phyloP scores from a whole-genome alignment of 352 stramenopile genomes.

The Pythium inflatum region DNA sequence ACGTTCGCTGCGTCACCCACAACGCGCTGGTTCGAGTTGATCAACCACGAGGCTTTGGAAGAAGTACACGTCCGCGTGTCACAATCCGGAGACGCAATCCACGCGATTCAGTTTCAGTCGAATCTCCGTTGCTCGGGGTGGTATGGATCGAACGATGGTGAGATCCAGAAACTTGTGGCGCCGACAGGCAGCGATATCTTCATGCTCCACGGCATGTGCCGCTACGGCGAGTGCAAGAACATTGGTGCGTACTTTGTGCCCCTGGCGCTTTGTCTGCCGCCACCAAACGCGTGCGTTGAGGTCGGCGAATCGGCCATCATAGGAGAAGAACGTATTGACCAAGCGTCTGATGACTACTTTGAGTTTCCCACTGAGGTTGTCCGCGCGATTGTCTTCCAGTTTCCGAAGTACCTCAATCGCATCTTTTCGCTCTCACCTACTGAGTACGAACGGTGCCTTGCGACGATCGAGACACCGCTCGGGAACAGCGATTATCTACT shows the following conservation, averaged over 20 bases:
- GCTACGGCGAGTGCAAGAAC: neutral
- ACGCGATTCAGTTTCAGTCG: neutral
- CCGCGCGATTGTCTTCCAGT: neutral
- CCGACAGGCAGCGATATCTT: neutral
- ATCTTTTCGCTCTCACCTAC: too few species aligned
- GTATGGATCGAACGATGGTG: neutral
- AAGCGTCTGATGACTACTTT: neutral
- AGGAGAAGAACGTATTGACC: neutral
- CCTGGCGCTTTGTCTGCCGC: neutral
- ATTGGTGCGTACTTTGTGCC: constrained; percentile 4
- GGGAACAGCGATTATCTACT: neutral
- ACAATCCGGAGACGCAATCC: neutral
- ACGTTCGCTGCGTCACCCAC: neutral
- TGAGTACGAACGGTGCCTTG: neutral
- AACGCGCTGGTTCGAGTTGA: neutral
- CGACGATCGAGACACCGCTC: neutral
- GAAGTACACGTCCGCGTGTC: neutral
- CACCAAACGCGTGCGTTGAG: neutral
- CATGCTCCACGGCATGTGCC: neutral
- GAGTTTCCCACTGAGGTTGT: neutral
- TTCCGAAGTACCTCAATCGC: too few species aligned
- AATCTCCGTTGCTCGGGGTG: constrained; percentile 8
- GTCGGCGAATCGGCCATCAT: neutral
- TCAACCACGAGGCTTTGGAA: constrained; percentile 3
- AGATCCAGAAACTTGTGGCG: neutral